These are phyloP conservation scores for Floccularia luteovirens DNA, from an alignment of 768 basidiomycete genomes.

Conservation along the genomic window DNA sequence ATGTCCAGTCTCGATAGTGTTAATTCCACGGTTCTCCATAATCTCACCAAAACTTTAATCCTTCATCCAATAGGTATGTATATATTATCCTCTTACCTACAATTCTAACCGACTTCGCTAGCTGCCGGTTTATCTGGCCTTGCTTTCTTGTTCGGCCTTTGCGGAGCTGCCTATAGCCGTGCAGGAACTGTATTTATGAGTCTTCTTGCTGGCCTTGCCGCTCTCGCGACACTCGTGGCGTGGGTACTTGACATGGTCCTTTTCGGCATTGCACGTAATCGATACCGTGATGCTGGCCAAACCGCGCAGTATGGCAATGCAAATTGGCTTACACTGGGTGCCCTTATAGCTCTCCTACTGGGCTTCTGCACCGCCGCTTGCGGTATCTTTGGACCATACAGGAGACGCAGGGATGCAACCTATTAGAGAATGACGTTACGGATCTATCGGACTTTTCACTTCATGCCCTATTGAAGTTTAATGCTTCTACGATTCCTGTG, in stretches of 20 bases:
- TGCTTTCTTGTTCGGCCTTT: slow-evolving; percentile 61
- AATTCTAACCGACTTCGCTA: slow-evolving; percentile 11
- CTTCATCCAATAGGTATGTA: slow-evolving; percentile 71
- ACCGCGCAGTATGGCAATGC: slow-evolving; percentile 67
- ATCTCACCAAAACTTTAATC: slow-evolving; percentile 68
- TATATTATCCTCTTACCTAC: slow-evolving; percentile 3
- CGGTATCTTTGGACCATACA: slow-evolving; percentile 64
- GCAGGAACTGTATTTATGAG: slow-evolving; percentile 74
- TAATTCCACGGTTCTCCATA: slow-evolving; percentile 48
- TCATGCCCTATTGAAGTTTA: background rate
- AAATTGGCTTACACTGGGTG: slow-evolving; percentile 76
- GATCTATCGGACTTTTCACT: background rate
- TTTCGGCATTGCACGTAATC: slow-evolving; percentile 61
- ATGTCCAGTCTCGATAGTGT: slow-evolving; percentile 31
- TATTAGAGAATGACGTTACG: too few relatives aligned
- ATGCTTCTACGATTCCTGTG: too few relatives aligned
- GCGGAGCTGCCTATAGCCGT: slow-evolving; percentile 58
- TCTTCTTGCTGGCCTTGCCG: slow-evolving; percentile 55
- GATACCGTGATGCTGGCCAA: slow-evolving; percentile 40
- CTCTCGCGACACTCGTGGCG: slow-evolving; percentile 58
- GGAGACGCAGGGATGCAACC: slow-evolving; percentile 23
- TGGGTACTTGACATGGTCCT: slow-evolving; percentile 78
- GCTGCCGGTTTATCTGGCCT: slow-evolving; percentile 61
- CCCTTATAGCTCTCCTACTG: slow-evolving; percentile 56
- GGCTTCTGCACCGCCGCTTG: slow-evolving; percentile 61